Conservation (phyloP, 2,329 filamentous ascomycete species). For the Teratosphaeria gauchensis region DNA sequence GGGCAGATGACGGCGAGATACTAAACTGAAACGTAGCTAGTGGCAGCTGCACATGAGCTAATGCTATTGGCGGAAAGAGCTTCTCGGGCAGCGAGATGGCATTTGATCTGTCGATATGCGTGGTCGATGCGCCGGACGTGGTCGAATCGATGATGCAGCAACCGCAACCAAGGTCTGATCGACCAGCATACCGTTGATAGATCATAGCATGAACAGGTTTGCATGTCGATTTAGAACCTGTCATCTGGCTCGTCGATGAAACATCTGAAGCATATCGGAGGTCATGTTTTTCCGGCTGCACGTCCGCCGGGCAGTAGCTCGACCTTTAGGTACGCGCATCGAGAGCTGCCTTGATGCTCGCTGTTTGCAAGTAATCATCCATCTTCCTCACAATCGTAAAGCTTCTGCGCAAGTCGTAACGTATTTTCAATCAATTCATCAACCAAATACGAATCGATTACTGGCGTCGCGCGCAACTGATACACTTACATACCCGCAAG, state of each 20-base stretch:
- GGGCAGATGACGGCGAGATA: slow-evolving; percentile 4
- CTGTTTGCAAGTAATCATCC: background rate
- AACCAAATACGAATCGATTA: background rate
- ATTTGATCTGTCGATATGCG: background rate
- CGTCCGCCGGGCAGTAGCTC: too few relatives aligned
- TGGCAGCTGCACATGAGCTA: background rate
- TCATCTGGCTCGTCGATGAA: background rate
- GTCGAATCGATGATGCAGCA: background rate
- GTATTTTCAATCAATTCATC: background rate
- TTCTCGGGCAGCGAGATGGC: slow-evolving; percentile 1
- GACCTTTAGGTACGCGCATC: background rate
- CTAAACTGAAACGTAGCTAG: slow-evolving; percentile 3
- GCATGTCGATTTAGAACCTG: background rate
- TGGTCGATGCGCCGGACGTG: background rate
- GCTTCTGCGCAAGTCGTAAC: background rate
- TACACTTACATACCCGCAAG: slow-evolving; percentile 1
- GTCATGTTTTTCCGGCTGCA: background rate
- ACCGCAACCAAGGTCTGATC: background rate
- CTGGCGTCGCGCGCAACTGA: background rate
- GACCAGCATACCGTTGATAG: background rate
- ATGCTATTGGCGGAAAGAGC: slow-evolving; percentile 1
- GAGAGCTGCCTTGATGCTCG: background rate
- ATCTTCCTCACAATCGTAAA: background rate
- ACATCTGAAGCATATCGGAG: background rate
- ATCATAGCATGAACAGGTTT: background rate